Evolutionary conservation across 768 basidiomycete genomes (phyloP).

Genomic region (Auricularia cornea): DNA sequence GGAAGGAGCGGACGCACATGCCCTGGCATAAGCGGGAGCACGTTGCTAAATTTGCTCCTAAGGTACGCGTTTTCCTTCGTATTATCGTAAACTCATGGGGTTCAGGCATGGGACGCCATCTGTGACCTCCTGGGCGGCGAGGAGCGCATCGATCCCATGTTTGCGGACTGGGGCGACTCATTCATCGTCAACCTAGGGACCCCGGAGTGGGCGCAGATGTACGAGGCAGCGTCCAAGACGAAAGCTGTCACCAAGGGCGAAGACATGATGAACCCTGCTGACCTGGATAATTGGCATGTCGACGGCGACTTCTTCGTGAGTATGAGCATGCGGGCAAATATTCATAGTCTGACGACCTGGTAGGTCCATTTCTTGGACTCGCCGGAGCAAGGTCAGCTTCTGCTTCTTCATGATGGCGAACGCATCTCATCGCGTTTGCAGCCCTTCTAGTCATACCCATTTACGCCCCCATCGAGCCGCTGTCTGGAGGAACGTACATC

Average conservation of each 20-base stretch:
- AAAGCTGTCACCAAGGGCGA: background rate
- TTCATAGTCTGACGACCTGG: too few relatives aligned
- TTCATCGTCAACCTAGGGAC: slow-evolving; percentile 60
- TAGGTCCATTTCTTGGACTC: slow-evolving; percentile 46
- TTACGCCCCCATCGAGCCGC: slow-evolving; percentile 45
- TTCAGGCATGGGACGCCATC: slow-evolving; percentile 51
- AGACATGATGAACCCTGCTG: slow-evolving; percentile 26
- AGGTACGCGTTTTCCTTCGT: slow-evolving; percentile 29
- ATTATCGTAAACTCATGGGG: too few relatives aligned
- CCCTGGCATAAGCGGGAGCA: slow-evolving; percentile 41
- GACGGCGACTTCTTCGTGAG: slow-evolving; percentile 14
- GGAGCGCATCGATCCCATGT: slow-evolving; percentile 43
- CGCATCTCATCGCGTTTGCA: background rate
- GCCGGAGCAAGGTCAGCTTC: slow-evolving; percentile 45
- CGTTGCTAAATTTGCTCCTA: slow-evolving; percentile 45
- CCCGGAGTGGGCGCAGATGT: slow-evolving; percentile 21
- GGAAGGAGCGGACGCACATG: slow-evolving; percentile 42
- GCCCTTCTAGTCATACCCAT: slow-evolving; percentile 49
- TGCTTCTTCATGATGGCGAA: background rate
- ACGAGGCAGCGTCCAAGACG: background rate
- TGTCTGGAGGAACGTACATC: slow-evolving; percentile 56
- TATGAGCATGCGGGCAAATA: background rate
- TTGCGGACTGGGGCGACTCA: slow-evolving; percentile 45
- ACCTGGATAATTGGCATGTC: slow-evolving; percentile 53
- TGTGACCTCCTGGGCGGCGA: slow-evolving; percentile 46